Evolutionary conservation across 2,329 filamentous ascomycete species (phyloP).

Genomic region (Fusarium agapanthi): DNA sequence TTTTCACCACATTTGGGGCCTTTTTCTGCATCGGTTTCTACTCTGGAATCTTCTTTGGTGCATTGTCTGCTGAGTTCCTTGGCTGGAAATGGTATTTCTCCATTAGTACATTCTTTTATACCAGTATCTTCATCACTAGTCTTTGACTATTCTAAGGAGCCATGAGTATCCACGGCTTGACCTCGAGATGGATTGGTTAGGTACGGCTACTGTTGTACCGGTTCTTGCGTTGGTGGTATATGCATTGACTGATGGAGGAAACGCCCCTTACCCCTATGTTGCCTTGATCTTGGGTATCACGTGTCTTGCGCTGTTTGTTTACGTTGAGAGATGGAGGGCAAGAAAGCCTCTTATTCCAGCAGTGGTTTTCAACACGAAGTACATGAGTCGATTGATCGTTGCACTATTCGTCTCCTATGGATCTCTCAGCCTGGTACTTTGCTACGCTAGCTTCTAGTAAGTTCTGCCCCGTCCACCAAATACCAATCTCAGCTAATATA

Average conservation of each 20-base stretch:
- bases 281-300: constrained; percentile 71
- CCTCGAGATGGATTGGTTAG: constrained; percentile 73
- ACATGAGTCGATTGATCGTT: constrained; percentile 70
- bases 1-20: constrained; percentile 68
- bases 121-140: constrained; percentile 55
- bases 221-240: constrained; percentile 77
- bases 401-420: constrained; percentile 75
- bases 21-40: constrained; percentile 68
- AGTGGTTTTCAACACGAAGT: constrained; percentile 74
- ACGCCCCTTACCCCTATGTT: constrained; percentile 70
- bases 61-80: constrained; percentile 67
- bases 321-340: constrained; percentile 77
- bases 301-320: constrained; percentile 67
- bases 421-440: constrained; percentile 71
- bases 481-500: neutral
- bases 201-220: constrained; percentile 66
- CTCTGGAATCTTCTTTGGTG: constrained; percentile 73
- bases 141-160: constrained; percentile 51
- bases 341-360: constrained; percentile 73
- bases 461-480: constrained; percentile 14
- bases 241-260: constrained; percentile 76
- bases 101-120: constrained; percentile 60
- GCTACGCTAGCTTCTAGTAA: constrained; percentile 75
- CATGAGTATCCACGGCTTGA: constrained; percentile 37
- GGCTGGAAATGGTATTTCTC: constrained; percentile 78